Percentiles rank a stretch among this genome's conserved stretches.
phyloP scores from a whole-genome alignment of 352 stramenopile species.

The Phytophthora cryptogea region DNA sequence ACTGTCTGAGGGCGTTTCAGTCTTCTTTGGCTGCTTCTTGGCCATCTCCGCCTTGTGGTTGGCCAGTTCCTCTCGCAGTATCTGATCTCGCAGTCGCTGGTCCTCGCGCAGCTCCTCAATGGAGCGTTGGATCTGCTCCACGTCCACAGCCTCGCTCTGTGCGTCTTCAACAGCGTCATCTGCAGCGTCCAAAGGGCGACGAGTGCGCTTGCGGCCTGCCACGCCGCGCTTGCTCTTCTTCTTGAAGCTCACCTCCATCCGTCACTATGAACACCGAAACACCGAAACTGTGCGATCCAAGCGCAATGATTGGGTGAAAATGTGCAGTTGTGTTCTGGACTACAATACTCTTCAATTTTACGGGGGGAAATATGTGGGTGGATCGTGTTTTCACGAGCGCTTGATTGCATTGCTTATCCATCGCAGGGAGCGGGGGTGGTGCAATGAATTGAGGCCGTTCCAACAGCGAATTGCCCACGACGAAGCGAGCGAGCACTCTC shows the following conservation, averaged over 20 bases:
- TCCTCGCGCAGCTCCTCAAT: conserved; percentile 79
- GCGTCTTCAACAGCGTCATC: conserved; percentile 2
- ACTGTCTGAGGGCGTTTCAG: background rate
- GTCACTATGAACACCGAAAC: background rate
- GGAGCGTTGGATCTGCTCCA: conserved; percentile 48
- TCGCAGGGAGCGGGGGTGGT: background rate
- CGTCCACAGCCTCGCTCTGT: conserved; percentile 10
- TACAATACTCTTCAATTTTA: background rate
- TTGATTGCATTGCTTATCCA: background rate
- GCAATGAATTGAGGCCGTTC: conserved; percentile 7
- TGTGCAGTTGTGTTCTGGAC: background rate
- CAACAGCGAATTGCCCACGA: conserved; percentile 14
- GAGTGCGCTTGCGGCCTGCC: conserved; percentile 44
- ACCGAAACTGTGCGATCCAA: background rate
- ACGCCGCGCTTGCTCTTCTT: conserved; percentile 49
- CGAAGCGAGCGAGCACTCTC: conserved; percentile 17
- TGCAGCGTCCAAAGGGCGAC: conserved; percentile 27
- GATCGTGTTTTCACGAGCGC: too few species aligned
- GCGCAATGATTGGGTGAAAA: conserved; percentile 26
- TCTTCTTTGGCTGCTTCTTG: conserved; percentile 17
- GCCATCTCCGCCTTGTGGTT: conserved; percentile 21
- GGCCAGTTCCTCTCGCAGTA: conserved; percentile 41
- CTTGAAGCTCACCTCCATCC: conserved; percentile 62
- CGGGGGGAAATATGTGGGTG: background rate
- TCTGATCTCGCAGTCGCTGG: conserved; percentile 57